These are phyloP conservation scores for Myriosclerotinia scirpicola DNA, from an alignment of 2,329 filamentous ascomycete species.

Conservation along the genomic window DNA sequence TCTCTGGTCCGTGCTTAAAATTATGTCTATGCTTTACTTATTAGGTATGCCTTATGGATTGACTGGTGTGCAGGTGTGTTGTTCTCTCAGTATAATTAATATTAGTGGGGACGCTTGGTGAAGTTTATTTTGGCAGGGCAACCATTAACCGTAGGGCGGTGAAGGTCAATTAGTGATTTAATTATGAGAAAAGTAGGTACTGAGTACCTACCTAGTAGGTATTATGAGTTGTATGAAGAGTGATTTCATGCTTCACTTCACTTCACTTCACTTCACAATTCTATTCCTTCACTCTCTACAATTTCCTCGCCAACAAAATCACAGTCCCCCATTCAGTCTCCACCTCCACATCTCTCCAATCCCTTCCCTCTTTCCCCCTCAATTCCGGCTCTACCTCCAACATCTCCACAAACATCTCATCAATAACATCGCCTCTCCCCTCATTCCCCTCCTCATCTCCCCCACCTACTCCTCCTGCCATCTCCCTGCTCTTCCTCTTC, in stretches of 20 bases:
- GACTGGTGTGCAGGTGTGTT: neutral
- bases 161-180: no score
- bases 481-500: conserved; percentile 49
- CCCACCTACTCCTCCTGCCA: conserved; percentile 47
- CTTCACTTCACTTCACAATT: no score
- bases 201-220: no score
- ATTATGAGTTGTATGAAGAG: no score
- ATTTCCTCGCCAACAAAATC: conserved; percentile 56
- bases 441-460: conserved; percentile 47
- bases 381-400: conserved; percentile 53
- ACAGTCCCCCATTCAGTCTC: conserved; percentile 62
- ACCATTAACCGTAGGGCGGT: neutral
- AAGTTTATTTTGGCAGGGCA: neutral
- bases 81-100: conserved; percentile 1
- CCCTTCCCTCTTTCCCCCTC: conserved; percentile 47
- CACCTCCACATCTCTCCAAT: conserved; percentile 55
- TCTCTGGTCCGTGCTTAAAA: conserved; percentile 12
- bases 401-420: conserved; percentile 61
- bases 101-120: neutral
- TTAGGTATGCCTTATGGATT: no score
- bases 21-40: conserved; percentile 1
- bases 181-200: no score
- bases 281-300: conserved; percentile 28
- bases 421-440: conserved; percentile 60
- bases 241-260: no score